Percentiles rank a stretch among this genome's conserved stretches.
These are phyloP conservation scores for Phytophthora macrochlamydospora DNA, from an alignment of 352 stramenopile species.

Conservation along the genomic window DNA sequence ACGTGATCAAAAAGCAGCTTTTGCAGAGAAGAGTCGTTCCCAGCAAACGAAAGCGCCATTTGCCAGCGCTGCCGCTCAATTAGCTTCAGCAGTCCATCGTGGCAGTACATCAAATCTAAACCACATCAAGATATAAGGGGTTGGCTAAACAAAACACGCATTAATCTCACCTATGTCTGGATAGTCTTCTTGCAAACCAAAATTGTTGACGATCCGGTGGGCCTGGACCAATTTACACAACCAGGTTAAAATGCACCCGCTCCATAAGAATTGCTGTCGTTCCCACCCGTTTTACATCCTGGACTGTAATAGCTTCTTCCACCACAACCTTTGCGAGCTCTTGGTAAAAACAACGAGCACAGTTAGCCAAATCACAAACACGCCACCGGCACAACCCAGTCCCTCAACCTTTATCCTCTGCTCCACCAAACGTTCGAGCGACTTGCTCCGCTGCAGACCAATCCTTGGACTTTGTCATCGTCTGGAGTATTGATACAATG, in stretches of 20 bases:
- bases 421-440: conserved; percentile 41
- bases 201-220: conserved; percentile 66
- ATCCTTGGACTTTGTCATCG: conserved; percentile 58
- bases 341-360: conserved; percentile 5
- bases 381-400: not conserved
- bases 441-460: conserved; percentile 65
- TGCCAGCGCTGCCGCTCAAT: conserved; percentile 72
- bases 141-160: no score
- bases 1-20: conserved; percentile 53
- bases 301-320: conserved; percentile 54
- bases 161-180: conserved; percentile 53
- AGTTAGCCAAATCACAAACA: not conserved
- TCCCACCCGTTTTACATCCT: conserved; percentile 65
- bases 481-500: conserved; percentile 40
- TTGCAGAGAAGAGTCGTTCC: conserved; percentile 56
- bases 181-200: conserved; percentile 54
- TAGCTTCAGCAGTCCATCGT: conserved; percentile 65
- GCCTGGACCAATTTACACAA: conserved; percentile 31
- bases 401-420: conserved; percentile 16
- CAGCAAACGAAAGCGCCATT: conserved; percentile 72
- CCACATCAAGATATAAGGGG: no score
- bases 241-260: not conserved
- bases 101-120: conserved; percentile 58
- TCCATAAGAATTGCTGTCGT: no score
- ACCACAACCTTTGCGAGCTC: conserved; percentile 50